Percentiles rank a stretch among this genome's conserved stretches.
These are phyloP conservation scores for Boletus subluridellus DNA, from an alignment of 1,284 basidiomycete species.

Conservation along the genomic window DNA sequence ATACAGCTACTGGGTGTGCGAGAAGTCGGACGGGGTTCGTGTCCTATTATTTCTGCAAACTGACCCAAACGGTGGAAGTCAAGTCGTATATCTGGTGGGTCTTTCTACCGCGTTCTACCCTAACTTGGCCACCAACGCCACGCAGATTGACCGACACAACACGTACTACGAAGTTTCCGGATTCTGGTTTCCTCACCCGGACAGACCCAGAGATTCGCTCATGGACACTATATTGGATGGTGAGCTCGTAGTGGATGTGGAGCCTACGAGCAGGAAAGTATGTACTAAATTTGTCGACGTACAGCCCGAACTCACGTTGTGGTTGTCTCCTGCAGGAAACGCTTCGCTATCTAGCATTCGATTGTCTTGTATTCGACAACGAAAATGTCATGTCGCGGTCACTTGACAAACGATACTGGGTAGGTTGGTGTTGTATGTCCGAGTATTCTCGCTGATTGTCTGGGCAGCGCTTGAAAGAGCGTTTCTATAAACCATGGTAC, in stretches of 20 bases:
- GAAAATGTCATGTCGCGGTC: slow-evolving; percentile 84
- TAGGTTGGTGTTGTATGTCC: slow-evolving; percentile 39
- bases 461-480: slow-evolving; percentile 72
- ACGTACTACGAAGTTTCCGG: slow-evolving; percentile 72
- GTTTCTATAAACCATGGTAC: slow-evolving; percentile 79
- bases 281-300: slow-evolving; percentile 19
- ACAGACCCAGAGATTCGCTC: slow-evolving; percentile 61
- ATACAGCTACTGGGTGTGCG: slow-evolving; percentile 94
- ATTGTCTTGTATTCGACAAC: slow-evolving; percentile 85
- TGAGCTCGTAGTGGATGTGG: slow-evolving; percentile 90
- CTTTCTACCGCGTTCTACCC: neutral
- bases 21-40: slow-evolving; percentile 98
- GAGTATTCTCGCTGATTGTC: slow-evolving; percentile 11
- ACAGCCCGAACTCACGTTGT: slow-evolving; percentile 5
- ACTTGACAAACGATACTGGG: slow-evolving; percentile 87
- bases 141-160: slow-evolving; percentile 93
- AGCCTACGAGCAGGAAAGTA: slow-evolving; percentile 69
- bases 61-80: slow-evolving; percentile 57
- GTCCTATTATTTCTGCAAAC: slow-evolving; percentile 86
- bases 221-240: slow-evolving; percentile 88
- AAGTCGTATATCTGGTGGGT: slow-evolving; percentile 80
- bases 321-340: slow-evolving; percentile 55
- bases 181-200: slow-evolving; percentile 87
- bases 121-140: slow-evolving; percentile 4
- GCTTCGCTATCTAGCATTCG: slow-evolving; percentile 85